Conservation (phyloP, 2,329 filamentous ascomycete genomes). For the Venturia oleaginea region DNA sequence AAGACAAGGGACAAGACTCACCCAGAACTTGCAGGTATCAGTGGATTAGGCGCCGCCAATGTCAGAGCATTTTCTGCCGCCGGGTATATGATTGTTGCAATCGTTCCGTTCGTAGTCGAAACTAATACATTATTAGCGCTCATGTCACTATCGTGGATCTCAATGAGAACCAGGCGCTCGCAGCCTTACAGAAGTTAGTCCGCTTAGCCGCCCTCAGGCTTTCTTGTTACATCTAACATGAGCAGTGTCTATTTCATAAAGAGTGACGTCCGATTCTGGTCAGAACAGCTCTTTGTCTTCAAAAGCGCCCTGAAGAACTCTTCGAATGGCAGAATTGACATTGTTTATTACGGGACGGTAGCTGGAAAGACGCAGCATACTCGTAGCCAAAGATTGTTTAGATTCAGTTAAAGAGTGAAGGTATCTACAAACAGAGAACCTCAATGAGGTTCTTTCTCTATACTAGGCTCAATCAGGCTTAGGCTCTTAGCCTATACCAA, state of each 20-base stretch:
- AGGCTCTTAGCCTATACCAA: no score
- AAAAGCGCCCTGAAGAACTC: conserved; percentile 30
- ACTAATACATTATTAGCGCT: background rate
- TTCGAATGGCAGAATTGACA: conserved; percentile 33
- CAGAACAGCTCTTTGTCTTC: conserved; percentile 35
- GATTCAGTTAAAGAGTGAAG: no score
- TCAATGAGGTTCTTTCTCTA: no score
- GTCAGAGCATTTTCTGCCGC: conserved; percentile 10
- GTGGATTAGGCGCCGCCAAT: conserved; percentile 13
- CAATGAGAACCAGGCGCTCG: conserved; percentile 6
- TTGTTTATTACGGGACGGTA: no score
- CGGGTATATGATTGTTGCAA: background rate
- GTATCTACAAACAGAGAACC: no score
- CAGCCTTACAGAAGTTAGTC: conserved; percentile 8
- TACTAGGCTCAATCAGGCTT: no score
- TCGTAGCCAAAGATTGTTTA: no score
- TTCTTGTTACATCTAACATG: background rate
- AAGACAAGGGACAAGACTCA: background rate
- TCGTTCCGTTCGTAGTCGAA: background rate
- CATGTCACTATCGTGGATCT: conserved; percentile 14
- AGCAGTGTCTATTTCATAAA: conserved; percentile 26
- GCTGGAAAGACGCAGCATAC: no score
- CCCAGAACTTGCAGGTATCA: conserved; percentile 9
- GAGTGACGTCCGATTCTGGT: conserved; percentile 37
- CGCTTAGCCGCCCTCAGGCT: no score